Conservation (phyloP, 1,284 basidiomycete species). For the Somion occarium region DNA sequence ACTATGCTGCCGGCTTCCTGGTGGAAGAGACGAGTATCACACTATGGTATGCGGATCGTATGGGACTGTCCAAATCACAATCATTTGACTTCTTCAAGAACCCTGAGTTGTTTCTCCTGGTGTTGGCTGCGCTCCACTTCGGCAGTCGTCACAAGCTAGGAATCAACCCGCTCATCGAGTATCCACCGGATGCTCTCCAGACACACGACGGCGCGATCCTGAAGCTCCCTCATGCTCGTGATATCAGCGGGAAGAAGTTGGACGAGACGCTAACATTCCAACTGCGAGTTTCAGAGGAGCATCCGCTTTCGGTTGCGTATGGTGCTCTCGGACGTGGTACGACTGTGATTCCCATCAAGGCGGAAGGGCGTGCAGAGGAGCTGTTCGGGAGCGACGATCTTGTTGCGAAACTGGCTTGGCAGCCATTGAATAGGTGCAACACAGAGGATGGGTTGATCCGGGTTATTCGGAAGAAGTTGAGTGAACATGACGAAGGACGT, state of each 20-base stretch:
- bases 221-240: not conserved
- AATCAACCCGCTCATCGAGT: not conserved
- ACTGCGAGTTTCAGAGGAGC: not conserved
- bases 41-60: slow-evolving; percentile 22
- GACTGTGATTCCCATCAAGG: slow-evolving; percentile 7
- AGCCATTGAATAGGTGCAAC: not conserved
- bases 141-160: not conserved
- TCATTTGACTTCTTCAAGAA: slow-evolving; percentile 17
- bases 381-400: slow-evolving; percentile 2
- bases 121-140: slow-evolving; percentile 12
- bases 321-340: slow-evolving; percentile 7
- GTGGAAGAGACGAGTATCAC: slow-evolving; percentile 14
- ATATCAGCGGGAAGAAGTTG: not conserved
- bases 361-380: not conserved
- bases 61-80: slow-evolving; percentile 12
- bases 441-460: slow-evolving; percentile 1
- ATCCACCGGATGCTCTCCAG: not conserved
- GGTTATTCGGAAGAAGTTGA: not conserved
- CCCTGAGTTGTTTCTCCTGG: slow-evolving; percentile 15
- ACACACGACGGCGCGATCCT: not conserved
- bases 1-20: slow-evolving; percentile 16
- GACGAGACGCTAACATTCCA: not conserved
- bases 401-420: slow-evolving; percentile 12
- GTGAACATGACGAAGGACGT: not conserved
- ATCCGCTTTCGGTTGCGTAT: not conserved